Evolutionary conservation across 208 protist genomes (phyloP).

Genomic region (Leishmania arabica): DNA sequence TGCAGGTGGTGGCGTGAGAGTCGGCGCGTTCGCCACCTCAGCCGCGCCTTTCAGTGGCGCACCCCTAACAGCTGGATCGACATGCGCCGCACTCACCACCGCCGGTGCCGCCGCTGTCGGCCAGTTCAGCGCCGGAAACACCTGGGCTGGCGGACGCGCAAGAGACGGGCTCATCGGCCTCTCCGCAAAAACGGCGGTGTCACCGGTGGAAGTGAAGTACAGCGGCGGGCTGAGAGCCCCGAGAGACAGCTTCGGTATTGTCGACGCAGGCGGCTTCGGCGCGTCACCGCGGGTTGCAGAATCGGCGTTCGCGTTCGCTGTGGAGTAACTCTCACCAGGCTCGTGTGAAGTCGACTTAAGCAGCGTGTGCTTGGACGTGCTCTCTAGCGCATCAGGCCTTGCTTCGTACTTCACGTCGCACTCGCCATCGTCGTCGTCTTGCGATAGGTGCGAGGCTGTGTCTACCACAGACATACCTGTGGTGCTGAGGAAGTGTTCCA

Average conservation of each 20-base stretch:
- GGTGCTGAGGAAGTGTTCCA: constrained; percentile 11
- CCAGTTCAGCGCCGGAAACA: constrained; percentile 1
- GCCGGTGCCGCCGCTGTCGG: background rate
- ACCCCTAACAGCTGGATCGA: background rate
- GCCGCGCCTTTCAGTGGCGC: background rate
- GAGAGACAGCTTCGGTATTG: constrained; percentile 57
- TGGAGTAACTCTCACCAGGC: background rate
- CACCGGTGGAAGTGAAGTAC: constrained; percentile 68
- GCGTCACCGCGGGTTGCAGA: background rate
- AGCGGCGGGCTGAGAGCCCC: constrained; percentile 45
- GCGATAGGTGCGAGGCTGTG: constrained; percentile 18
- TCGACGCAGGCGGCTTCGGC: constrained; percentile 13
- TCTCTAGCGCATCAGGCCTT: background rate
- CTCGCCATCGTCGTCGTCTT: constrained; percentile 14
- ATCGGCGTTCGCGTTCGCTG: background rate
- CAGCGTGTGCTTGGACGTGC: background rate
- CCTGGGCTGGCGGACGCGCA: background rate
- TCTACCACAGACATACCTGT: constrained; percentile 16
- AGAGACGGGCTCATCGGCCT: constrained; percentile 5
- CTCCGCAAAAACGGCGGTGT: constrained; percentile 48
- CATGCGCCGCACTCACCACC: background rate
- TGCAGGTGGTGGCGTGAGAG: constrained; percentile 5
- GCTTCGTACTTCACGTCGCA: constrained; percentile 14
- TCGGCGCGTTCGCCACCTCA: background rate
- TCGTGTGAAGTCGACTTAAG: background rate